These are phyloP conservation scores for Nitzschia sp. DNA, from an alignment of 108 stramenopile genomes.

Conservation along the genomic window DNA sequence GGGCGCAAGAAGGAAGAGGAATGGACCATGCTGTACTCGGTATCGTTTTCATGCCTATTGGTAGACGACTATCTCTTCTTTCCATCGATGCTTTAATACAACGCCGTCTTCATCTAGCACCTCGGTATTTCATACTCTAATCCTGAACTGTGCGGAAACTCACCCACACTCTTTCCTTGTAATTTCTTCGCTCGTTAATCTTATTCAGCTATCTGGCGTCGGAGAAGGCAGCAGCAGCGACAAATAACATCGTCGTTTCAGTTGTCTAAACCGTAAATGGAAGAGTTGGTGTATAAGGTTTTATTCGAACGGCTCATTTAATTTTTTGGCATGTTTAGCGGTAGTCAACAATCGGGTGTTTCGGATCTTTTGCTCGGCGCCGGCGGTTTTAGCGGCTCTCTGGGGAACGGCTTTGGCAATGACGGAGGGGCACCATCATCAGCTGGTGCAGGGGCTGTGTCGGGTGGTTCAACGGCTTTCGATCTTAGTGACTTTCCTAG, in stretches of 20 bases:
- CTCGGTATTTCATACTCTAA: too few relatives aligned
- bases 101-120: too few relatives aligned
- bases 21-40: not conserved
- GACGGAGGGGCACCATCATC: constrained; percentile 34
- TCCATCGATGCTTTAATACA: too few relatives aligned
- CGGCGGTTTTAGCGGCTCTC: constrained; percentile 42
- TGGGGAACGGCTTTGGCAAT: constrained; percentile 53
- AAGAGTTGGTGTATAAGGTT: not conserved
- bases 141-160: not conserved
- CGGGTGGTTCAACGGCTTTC: constrained; percentile 46
- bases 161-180: not conserved
- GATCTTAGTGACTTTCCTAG: constrained; percentile 89
- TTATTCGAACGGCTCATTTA: not conserved
- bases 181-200: not conserved
- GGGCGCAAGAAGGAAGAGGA: not conserved
- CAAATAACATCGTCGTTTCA: constrained; percentile 5
- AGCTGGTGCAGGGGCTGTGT: constrained; percentile 32
- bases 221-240: not conserved
- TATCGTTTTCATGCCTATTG: not conserved
- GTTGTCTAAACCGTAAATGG: constrained; percentile 21
- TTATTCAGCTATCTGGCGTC: not conserved
- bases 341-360: constrained; percentile 46
- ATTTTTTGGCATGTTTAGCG: constrained; percentile 45
- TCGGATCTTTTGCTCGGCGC: constrained; percentile 56
- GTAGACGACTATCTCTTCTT: not conserved